phyloP scores from a whole-genome alignment of 371 early-diverging fungal genomes.

The Mortierella sp. region DNA sequence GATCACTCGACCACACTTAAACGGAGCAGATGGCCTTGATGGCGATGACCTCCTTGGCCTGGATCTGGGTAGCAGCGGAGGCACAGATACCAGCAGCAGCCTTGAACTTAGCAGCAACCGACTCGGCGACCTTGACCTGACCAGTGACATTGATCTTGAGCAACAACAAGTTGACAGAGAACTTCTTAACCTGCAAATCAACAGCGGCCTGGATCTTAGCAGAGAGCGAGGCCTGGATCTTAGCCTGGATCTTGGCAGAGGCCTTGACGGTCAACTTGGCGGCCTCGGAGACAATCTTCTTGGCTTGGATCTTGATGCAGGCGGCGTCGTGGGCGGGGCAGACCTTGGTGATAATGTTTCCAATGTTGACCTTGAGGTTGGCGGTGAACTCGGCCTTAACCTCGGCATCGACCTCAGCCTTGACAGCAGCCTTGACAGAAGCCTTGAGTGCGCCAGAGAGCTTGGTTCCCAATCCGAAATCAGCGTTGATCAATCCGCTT shows the following conservation, averaged over 20 bases:
- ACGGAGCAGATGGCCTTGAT: constrained; percentile 49
- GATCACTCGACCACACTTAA: not conserved
- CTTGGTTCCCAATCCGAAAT: constrained; percentile 46
- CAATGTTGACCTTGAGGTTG: constrained; percentile 42
- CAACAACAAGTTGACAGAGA: constrained; percentile 38
- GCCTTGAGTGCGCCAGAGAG: constrained; percentile 33
- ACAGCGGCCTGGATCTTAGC: constrained; percentile 48
- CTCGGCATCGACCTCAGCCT: constrained; percentile 52
- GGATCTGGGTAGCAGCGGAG: constrained; percentile 37
- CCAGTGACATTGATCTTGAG: constrained; percentile 47
- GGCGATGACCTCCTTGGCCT: constrained; percentile 42
- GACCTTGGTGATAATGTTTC: constrained; percentile 39
- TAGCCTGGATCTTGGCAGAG: constrained; percentile 39
- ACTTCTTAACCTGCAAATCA: constrained; percentile 52
- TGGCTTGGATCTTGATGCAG: constrained; percentile 48
- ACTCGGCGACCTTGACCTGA: constrained; percentile 35
- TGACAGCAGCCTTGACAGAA: constrained; percentile 55
- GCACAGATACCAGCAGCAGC: constrained; percentile 33
- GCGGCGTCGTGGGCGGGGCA: constrained; percentile 52
- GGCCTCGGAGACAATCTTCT: constrained; percentile 45
- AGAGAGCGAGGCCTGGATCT: constrained; percentile 34
- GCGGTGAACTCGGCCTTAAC: constrained; percentile 48
- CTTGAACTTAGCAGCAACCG: constrained; percentile 41
- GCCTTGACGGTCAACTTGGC: constrained; percentile 52
- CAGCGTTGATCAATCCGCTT: constrained; percentile 43